phyloP scores from a whole-genome alignment of 2,329 filamentous ascomycete genomes.

The Cladosporium austrohemisphaericum region DNA sequence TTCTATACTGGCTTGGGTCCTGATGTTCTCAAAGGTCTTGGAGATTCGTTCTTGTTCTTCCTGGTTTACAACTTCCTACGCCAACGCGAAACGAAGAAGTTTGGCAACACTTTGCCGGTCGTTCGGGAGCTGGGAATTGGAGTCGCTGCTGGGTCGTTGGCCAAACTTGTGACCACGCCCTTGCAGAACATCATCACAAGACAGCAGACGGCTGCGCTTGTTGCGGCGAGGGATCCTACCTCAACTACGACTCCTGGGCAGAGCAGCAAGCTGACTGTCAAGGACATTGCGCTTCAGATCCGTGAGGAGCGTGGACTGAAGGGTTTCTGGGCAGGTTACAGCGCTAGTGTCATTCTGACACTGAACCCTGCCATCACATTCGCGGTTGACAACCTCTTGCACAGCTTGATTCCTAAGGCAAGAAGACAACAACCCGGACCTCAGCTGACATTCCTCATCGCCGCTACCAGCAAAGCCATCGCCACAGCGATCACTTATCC shows the following conservation, averaged over 20 bases:
- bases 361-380: constrained; percentile 86
- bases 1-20: constrained; percentile 55
- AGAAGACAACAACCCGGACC: constrained; percentile 53
- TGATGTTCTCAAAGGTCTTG: constrained; percentile 45
- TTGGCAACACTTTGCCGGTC: constrained; percentile 47
- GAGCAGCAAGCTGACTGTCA: constrained; percentile 35
- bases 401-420: constrained; percentile 55
- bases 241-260: constrained; percentile 25
- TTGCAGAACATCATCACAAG: constrained; percentile 77
- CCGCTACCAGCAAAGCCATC: constrained; percentile 73
- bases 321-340: constrained; percentile 87
- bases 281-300: constrained; percentile 63
- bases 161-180: constrained; percentile 74
- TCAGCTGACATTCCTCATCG: constrained; percentile 59
- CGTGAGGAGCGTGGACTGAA: constrained; percentile 63
- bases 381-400: constrained; percentile 70
- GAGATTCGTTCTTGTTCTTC: constrained; percentile 83
- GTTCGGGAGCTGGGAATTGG: constrained; percentile 73
- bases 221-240: constrained; percentile 38
- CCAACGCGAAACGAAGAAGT: constrained; percentile 31
- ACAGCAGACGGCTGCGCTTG: constrained; percentile 66
- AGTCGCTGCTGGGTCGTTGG: constrained; percentile 67
- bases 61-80: constrained; percentile 66
- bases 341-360: constrained; percentile 72
- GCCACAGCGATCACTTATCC: constrained; percentile 79